Conservation (phyloP, 306 rosid species). For the Hylodesmum podocarpum region DNA sequence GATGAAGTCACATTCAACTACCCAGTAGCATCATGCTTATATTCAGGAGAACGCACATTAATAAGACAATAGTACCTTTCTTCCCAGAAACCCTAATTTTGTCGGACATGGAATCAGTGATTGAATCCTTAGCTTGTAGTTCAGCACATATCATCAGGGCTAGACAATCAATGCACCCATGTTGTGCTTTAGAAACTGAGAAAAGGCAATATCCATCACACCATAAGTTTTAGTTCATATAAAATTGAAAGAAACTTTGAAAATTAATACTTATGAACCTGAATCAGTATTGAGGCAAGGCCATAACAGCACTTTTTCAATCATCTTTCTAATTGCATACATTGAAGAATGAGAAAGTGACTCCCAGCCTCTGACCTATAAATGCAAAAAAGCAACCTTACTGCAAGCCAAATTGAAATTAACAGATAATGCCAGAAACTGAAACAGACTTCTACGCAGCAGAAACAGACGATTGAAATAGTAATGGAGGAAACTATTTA, state of each 20-base stretch:
- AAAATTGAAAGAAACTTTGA: conserved; percentile 6
- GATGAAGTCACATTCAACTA: conserved; percentile 27
- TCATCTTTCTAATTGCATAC: conserved; percentile 47
- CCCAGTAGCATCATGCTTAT: conserved; percentile 4
- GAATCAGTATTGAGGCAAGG: conserved; percentile 75
- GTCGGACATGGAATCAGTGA: conserved; percentile 28
- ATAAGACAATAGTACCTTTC: conserved; percentile 46
- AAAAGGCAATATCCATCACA: conserved; percentile 17
- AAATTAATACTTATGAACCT: conserved; percentile 45
- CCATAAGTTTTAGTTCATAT: background rate
- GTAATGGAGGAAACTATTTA: conserved; percentile 32
- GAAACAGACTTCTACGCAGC: conserved; percentile 17
- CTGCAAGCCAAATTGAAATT: conserved; percentile 14
- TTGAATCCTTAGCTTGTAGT: conserved; percentile 53
- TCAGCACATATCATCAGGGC: conserved; percentile 90
- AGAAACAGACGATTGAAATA: conserved; percentile 15
- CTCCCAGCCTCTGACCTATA: conserved; percentile 68
- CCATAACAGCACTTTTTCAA: conserved; percentile 73
- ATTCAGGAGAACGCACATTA: conserved; percentile 11
- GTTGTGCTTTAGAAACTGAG: conserved; percentile 84
- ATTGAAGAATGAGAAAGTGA: conserved; percentile 62
- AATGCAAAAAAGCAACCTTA: conserved; percentile 34
- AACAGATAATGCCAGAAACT: conserved; percentile 24
- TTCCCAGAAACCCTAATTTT: conserved; percentile 34
- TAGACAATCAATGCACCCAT: conserved; percentile 92